phyloP scores from a whole-genome alignment of 192 early-diverging fungal genomes.

The Backusella luteola region DNA sequence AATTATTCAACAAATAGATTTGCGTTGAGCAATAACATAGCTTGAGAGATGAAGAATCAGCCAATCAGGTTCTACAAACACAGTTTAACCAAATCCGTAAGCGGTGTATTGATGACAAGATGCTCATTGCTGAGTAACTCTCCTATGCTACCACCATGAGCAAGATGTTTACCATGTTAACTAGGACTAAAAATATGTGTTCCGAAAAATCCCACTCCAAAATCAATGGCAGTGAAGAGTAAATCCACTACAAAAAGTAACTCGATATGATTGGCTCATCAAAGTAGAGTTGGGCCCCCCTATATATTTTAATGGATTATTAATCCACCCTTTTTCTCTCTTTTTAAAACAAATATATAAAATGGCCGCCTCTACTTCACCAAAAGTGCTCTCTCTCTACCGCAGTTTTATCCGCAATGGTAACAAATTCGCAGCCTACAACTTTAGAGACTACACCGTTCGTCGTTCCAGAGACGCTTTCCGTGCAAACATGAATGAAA shows the following conservation, averaged over 20 bases:
- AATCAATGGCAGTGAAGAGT: background rate
- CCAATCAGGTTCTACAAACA: no score
- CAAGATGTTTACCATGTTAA: background rate
- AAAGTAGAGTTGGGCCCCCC: background rate
- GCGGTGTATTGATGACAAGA: background rate
- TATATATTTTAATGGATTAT: background rate
- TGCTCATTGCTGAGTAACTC: background rate
- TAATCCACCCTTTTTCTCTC: conserved; percentile 14
- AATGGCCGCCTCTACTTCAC: conserved; percentile 37
- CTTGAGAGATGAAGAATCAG: no score
- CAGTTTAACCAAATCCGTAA: no score
- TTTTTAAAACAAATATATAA: background rate
- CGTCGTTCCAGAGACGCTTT: conserved; percentile 82
- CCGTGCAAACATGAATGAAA: conserved; percentile 52
- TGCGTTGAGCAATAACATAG: no score
- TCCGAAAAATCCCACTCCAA: conserved; percentile 3
- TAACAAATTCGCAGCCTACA: conserved; percentile 77
- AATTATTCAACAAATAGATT: no score
- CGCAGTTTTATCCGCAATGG: conserved; percentile 73
- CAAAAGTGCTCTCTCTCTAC: conserved; percentile 73
- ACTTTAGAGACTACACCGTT: conserved; percentile 85
- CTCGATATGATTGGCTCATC: background rate
- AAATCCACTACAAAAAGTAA: background rate
- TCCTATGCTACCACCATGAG: background rate
- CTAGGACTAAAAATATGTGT: background rate